Conservation (phyloP, 768 basidiomycete species). For the Phanerodontia chrysosporium region DNA sequence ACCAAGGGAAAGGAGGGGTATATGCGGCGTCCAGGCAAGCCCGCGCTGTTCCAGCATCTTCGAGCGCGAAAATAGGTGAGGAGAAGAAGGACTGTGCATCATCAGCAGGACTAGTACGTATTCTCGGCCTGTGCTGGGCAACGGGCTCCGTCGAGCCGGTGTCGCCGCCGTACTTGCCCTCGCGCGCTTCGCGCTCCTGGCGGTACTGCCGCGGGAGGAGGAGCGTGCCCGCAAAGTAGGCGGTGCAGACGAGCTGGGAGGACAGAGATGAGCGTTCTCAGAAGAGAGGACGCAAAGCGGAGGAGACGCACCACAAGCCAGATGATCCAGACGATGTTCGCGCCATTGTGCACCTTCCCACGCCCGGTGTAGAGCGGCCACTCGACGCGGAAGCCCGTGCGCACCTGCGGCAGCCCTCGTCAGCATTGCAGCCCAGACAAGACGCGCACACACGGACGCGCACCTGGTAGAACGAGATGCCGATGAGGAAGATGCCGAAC, state of each 20-base stretch:
- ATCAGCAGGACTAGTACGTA: neutral
- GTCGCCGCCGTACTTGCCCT: neutral
- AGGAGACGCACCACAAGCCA: conserved; percentile 53
- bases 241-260: conserved; percentile 23
- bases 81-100: too few relatives aligned
- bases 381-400: conserved; percentile 37
- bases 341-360: conserved; percentile 20
- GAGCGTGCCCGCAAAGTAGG: conserved; percentile 26
- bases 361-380: conserved; percentile 27
- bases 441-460: neutral
- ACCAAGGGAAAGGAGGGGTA: too few relatives aligned
- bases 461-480: conserved; percentile 45
- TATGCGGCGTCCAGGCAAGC: too few relatives aligned
- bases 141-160: neutral
- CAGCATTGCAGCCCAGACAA: neutral
- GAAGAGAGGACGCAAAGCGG: conserved; percentile 27
- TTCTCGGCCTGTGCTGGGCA: too few relatives aligned
- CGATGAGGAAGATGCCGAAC: conserved; percentile 52
- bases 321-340: conserved; percentile 28
- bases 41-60: too few relatives aligned
- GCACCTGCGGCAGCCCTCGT: conserved; percentile 29
- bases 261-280: neutral
- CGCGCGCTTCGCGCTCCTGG: conserved; percentile 17
- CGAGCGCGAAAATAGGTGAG: too few relatives aligned
- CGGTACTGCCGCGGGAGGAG: conserved; percentile 28